A percentile compares a stretch with the other conserved stretches of the same genome.
phyloP scores from a whole-genome alignment of 371 early-diverging fungal genomes.

The Mucor sp. region DNA sequence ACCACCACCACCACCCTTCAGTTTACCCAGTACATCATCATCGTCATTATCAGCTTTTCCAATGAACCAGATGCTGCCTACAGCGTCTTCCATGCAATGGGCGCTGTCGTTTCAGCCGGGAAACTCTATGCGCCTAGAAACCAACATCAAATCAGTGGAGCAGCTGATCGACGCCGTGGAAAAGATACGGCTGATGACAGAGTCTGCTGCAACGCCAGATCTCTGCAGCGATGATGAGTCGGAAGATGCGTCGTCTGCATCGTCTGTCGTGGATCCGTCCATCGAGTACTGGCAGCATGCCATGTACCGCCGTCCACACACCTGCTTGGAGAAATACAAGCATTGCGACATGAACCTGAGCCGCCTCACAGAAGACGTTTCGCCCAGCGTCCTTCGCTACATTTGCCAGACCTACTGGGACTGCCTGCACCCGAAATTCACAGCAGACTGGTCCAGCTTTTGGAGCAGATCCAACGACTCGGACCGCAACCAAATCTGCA shows the following conservation, averaged over 20 bases:
- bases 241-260: neutral
- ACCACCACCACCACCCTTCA: neutral
- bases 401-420: constrained; percentile 51
- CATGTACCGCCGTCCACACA: constrained; percentile 33
- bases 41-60: neutral
- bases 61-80: neutral
- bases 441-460: constrained; percentile 43
- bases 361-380: constrained; percentile 38
- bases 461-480: constrained; percentile 49
- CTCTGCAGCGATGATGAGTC: constrained; percentile 8
- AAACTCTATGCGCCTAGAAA: constrained; percentile 45
- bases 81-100: constrained; percentile 42
- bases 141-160: constrained; percentile 52
- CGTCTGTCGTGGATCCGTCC: constrained; percentile 28
- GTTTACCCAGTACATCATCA: neutral
- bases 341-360: constrained; percentile 29
- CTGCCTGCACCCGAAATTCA: constrained; percentile 49
- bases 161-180: constrained; percentile 53
- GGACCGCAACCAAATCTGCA: constrained; percentile 45
- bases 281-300: constrained; percentile 48
- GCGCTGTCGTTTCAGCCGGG: constrained; percentile 44
- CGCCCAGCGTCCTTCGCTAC: constrained; percentile 36
- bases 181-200: constrained; percentile 37
- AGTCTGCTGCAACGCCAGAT: constrained; percentile 6
- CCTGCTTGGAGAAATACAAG: constrained; percentile 35